phyloP scores from a whole-genome alignment of 371 early-diverging fungal genomes.

The Haplosporangium sp. region DNA sequence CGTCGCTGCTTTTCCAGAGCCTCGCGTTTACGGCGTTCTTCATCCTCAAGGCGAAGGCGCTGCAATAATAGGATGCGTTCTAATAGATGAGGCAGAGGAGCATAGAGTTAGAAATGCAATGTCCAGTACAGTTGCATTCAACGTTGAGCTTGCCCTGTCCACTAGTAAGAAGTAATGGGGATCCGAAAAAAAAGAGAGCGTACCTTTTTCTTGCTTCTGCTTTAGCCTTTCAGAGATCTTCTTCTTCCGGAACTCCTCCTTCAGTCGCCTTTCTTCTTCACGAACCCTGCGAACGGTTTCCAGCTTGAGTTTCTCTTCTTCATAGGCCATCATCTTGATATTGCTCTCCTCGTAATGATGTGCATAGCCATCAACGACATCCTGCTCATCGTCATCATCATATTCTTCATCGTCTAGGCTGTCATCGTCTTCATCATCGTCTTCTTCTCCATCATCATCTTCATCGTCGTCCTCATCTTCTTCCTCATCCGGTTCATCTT shows the following conservation, averaged over 20 bases:
- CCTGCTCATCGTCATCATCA: slow-evolving; percentile 54
- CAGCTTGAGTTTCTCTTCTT: slow-evolving; percentile 49
- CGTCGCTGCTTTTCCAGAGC: slow-evolving; percentile 35
- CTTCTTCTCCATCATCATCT: slow-evolving; percentile 29
- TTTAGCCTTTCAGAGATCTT: slow-evolving; percentile 36
- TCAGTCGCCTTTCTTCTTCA: slow-evolving; percentile 50
- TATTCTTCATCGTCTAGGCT: slow-evolving; percentile 42
- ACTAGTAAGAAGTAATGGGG: too few species aligned
- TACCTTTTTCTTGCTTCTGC: slow-evolving; percentile 50
- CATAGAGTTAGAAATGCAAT: background rate
- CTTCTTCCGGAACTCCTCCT: slow-evolving; percentile 52
- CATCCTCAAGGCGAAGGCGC: slow-evolving; percentile 51
- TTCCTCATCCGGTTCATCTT: slow-evolving; percentile 54
- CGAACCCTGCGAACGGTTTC: slow-evolving; percentile 49
- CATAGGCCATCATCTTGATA: slow-evolving; percentile 53
- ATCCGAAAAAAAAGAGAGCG: background rate
- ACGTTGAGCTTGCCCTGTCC: too few species aligned
- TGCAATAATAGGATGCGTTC: slow-evolving; percentile 42
- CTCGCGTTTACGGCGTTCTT: slow-evolving; percentile 51
- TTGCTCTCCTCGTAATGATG: slow-evolving; percentile 52
- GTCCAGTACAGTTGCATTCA: too few species aligned
- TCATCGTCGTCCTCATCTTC: slow-evolving; percentile 40
- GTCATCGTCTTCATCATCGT: slow-evolving; percentile 34
- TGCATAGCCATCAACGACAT: slow-evolving; percentile 50
- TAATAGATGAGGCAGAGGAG: slow-evolving; percentile 2